Percentiles rank a stretch among this genome's conserved stretches.
Evolutionary conservation across 1,284 basidiomycete genomes (phyloP).

Genomic region (Garcileccinum viscosum): DNA sequence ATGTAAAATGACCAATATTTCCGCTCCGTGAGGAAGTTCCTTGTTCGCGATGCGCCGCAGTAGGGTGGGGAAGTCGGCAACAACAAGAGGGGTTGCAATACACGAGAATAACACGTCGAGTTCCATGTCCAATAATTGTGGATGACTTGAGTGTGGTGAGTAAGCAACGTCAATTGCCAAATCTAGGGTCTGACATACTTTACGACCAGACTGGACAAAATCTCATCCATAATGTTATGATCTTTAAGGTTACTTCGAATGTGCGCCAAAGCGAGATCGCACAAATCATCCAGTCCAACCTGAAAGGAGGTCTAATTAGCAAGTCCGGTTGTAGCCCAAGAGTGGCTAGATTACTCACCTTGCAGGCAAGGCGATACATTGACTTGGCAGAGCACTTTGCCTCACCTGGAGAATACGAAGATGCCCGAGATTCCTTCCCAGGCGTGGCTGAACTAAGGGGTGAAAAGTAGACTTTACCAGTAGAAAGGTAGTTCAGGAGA

Average conservation of each 20-base stretch:
- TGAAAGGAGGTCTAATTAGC: not conserved
- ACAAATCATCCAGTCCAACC: too few species aligned
- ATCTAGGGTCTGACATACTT: not conserved
- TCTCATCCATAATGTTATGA: too few species aligned
- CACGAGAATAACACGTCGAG: not conserved
- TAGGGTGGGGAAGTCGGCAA: not conserved
- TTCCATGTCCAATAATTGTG: not conserved
- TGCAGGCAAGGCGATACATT: conserved; percentile 37
- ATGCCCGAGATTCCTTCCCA: not conserved
- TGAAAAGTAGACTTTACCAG: conserved; percentile 25
- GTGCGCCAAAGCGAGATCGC: too few species aligned
- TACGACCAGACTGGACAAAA: not conserved
- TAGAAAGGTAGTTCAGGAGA: conserved; percentile 37
- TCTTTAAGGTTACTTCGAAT: too few species aligned
- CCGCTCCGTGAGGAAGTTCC: not conserved
- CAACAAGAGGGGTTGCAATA: not conserved
- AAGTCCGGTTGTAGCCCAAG: not conserved
- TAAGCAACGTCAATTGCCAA: not conserved
- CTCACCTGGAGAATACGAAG: not conserved
- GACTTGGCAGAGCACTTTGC: conserved; percentile 38
- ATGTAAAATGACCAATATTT: not conserved
- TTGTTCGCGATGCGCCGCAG: not conserved
- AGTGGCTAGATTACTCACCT: conserved; percentile 20
- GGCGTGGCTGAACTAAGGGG: conserved; percentile 28
- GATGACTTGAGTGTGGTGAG: not conserved